Base-by-base conservation (phyloP, 441 rosid genomes). In the Pelargonium myrrhifolium region DNA sequence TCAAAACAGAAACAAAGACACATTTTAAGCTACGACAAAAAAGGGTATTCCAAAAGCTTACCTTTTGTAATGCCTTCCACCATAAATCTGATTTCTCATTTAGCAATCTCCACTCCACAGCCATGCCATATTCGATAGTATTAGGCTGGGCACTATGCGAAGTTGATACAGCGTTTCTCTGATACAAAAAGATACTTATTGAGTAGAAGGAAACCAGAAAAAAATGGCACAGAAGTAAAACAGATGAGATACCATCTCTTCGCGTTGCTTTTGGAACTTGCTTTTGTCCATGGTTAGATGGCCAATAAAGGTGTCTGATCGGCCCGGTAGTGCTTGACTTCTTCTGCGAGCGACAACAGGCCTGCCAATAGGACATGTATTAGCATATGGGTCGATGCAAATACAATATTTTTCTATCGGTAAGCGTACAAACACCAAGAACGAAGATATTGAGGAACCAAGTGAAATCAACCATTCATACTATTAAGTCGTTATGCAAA, bases 141-240 rank as follows among this genome's bases (percentile, higher is more conserved):
- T 81, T 81, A 40, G 77, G 74, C 70, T 85, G 87, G 43, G 85
- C 63, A 66, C 66, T 70, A 68, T 81, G 84, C 10, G 87, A 74
- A 67, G 87, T 81, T 59, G 87, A 80, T 35, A 74, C 85, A 31
- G 78, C 82, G 28, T 74, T 77, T 74, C 64, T 77, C 87, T 80
- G 71, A 5, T 7, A 39, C 62, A 6, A 6, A 18, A 14, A 53
- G 59, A 21, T 6, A 5, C 12, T 9, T 56, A 26, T 18, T 56
- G 24, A 18, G 22, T 31, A 21, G n/a, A 56, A 56, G 62, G 26
- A 45, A 45, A 11, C 14, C 53, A 45, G 53, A 51, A 51, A 17
- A 56, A 12, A 11, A 10, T 10, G 62, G 24, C 39, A 9, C 22
- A 56, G 22, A 24, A 56, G 62, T 20, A 56, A 56, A 21, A 20